A percentile compares a stretch with the other conserved stretches of the same genome.
These are phyloP conservation scores for Cicer cuneatum DNA, from an alignment of 306 rosid genomes.

Conservation along the genomic window DNA sequence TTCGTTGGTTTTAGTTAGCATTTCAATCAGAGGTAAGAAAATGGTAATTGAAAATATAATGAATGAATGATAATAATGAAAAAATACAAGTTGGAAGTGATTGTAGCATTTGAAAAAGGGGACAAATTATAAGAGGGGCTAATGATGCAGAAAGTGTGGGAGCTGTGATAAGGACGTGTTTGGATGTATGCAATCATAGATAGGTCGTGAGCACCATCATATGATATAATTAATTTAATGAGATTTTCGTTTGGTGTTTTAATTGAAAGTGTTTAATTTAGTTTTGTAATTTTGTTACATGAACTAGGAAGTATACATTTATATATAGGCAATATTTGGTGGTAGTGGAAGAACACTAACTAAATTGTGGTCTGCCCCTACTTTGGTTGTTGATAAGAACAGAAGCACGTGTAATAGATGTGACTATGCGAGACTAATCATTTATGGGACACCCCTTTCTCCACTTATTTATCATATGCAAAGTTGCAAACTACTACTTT, in stretches of 20 bases:
- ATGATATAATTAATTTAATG: conserved; percentile 8
- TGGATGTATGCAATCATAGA: conserved; percentile 66
- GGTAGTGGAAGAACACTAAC: conserved; percentile 23
- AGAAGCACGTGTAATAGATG: conserved; percentile 42
- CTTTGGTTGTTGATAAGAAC: conserved; percentile 31
- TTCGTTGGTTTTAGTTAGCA: conserved; percentile 42
- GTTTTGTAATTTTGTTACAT: not conserved
- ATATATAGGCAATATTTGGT: conserved; percentile 17
- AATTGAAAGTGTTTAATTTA: conserved; percentile 24
- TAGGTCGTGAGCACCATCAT: conserved; percentile 61
- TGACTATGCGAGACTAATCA: conserved; percentile 39
- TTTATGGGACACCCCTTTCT: conserved; percentile 34
- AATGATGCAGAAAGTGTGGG: conserved; percentile 46
- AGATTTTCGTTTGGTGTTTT: conserved; percentile 42
- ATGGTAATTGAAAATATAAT: conserved; percentile 15
- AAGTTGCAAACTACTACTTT: not conserved
- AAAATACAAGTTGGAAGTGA: conserved; percentile 43
- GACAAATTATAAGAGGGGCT: conserved; percentile 43
- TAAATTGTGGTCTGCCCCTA: conserved; percentile 35
- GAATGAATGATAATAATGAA: conserved; percentile 40
- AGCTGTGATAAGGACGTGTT: conserved; percentile 64
- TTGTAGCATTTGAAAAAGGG: conserved; percentile 40
- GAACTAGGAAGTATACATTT: not conserved
- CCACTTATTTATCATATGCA: not conserved
- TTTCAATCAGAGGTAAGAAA: conserved; percentile 39